Conservation (phyloP, 306 rosid genomes). For the Neltuma alba region DNA sequence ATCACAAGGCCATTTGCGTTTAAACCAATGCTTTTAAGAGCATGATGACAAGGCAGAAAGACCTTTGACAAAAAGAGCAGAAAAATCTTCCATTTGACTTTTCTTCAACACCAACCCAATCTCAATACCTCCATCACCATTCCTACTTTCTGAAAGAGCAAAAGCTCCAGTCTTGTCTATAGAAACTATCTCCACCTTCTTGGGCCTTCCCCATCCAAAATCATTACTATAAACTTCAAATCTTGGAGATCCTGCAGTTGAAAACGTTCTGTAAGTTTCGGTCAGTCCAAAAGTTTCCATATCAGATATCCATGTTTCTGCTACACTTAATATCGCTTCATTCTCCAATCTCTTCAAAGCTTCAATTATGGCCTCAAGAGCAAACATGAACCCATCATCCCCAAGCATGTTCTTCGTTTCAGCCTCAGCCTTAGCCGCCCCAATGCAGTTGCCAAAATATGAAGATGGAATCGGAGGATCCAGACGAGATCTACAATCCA, state of each 20-base stretch:
- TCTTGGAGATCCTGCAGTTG: slow-evolving; percentile 54
- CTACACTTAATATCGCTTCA: slow-evolving; percentile 18
- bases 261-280: neutral
- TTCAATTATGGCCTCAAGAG: slow-evolving; percentile 29
- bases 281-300: neutral
- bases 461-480: neutral
- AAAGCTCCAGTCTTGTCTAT: neutral
- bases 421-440: neutral
- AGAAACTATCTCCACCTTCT: neutral
- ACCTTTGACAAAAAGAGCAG: neutral
- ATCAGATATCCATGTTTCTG: neutral
- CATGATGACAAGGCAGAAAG: neutral
- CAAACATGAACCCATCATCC: neutral
- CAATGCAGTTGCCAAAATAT: neutral
- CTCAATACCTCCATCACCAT: neutral
- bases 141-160: neutral
- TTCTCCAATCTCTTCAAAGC: slow-evolving; percentile 28
- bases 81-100: neutral
- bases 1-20: no score
- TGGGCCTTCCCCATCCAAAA: neutral
- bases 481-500: neutral
- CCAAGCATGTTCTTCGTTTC: neutral
- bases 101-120: neutral
- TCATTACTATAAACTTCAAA: slow-evolving; percentile 33
- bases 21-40: neutral